A percentile compares a stretch with the other conserved stretches of the same genome.
Evolutionary conservation across 768 basidiomycete species (phyloP).

Genomic region (Tubosaeta sp.): DNA sequence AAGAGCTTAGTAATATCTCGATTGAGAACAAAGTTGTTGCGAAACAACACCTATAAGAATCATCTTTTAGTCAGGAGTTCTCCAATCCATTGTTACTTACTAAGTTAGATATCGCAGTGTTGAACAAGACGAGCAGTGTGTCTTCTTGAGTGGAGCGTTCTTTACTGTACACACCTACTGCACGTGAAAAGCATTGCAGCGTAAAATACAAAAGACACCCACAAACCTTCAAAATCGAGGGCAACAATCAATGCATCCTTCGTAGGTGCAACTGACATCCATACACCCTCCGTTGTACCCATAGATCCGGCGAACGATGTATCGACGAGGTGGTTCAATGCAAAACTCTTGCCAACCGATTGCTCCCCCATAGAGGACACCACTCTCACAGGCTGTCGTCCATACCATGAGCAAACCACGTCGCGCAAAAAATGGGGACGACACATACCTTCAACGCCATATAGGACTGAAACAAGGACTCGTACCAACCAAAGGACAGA

Average conservation of each 20-base stretch:
- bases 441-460: conserved; percentile 57
- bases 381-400: conserved; percentile 58
- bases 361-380: conserved; percentile 70
- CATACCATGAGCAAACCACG: no score
- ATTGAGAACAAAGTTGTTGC: conserved; percentile 61
- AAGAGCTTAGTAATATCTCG: conserved; percentile 59
- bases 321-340: conserved; percentile 57
- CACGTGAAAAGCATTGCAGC: no score
- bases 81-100: conserved; percentile 37
- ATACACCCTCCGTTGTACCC: conserved; percentile 62
- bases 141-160: conserved; percentile 63
- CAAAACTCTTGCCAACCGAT: conserved; percentile 59
- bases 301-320: conserved; percentile 64
- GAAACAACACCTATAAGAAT: conserved; percentile 63
- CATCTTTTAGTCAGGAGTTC: background rate
- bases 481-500: conserved; percentile 62
- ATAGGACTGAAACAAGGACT: conserved; percentile 59
- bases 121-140: conserved; percentile 58
- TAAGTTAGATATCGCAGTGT: conserved; percentile 61
- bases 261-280: conserved; percentile 65
- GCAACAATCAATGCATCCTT: conserved; percentile 51
- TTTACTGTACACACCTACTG: no score
- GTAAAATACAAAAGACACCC: no score
- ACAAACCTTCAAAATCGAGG: conserved; percentile 57
- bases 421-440: no score